Base-by-base conservation (phyloP, 2,329 filamentous ascomycete species). In the Fusarium temperatum region DNA sequence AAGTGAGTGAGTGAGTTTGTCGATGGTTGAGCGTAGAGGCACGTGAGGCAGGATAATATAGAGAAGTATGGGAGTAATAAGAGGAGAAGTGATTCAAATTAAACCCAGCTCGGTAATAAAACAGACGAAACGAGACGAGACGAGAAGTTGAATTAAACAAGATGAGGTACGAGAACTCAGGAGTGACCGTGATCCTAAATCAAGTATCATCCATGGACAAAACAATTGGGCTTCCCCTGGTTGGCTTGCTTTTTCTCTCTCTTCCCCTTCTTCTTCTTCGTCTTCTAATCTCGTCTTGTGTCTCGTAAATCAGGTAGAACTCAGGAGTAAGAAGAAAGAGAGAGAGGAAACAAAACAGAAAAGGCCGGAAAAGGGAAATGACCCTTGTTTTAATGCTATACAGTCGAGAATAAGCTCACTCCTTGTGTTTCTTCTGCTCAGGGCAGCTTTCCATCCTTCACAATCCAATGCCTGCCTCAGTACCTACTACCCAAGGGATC, bases 151-250 rank as follows among this genome's bases (percentile, higher is more conserved):
- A 63, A 71, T 71, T 62, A 71, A 68, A 68, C 44, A 63, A 67
- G 56, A 59, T 42, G 58, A 58, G 55, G 41, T 57, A 56, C 45
- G 45, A 39, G 68, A 55, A 60, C 44, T 64, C 62, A 71, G 68
- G 65, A 73, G 65, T 64, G 60, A 20, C 59, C 65, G 61, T 62
- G 70, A 70, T 73, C 58, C 55, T 73, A 73, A 73, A 70, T 69
- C 30, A 63, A 66, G 56, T 50, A 72, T 61, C 59, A 68, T 51
- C 44, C 47, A 66, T 44, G 32, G n/a, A 63, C 41, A 47, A 56
- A 47, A 54, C 45, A 59, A 60, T 42, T 67, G 35, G 62, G 39
- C 47, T 67, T 68, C 41, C 63, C 63, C 62, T 62, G 54, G 24
- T 50, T 48, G 54, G 56, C 24, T 51, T 51, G 26, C 36, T 36